Conservation (phyloP, 345 rosid genomes). For the Excoecaria cochinchinensis region DNA sequence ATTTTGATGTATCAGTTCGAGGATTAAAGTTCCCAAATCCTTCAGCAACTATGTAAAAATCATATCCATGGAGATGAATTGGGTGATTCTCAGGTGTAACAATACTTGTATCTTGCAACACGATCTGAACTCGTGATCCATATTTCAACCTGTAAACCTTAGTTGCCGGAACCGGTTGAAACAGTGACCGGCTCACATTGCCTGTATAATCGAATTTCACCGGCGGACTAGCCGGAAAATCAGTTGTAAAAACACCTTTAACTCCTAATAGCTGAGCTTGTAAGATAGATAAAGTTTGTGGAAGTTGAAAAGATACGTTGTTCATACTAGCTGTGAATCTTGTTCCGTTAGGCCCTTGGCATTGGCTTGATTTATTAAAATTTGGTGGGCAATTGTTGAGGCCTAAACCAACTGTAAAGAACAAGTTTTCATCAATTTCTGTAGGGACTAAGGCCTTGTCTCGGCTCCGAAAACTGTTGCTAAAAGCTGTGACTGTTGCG, state of each 20-base stretch:
- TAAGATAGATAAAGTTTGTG: conserved; percentile 29
- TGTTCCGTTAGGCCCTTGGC: conserved; percentile 35
- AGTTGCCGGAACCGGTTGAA: conserved; percentile 24
- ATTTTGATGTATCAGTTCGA: conserved; percentile 29
- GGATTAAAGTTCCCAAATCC: conserved; percentile 47
- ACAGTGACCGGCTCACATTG: conserved; percentile 22
- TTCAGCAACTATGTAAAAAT: conserved; percentile 43
- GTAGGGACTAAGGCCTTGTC: conserved; percentile 20
- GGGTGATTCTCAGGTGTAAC: conserved; percentile 43
- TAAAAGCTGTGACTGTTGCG: conserved; percentile 26
- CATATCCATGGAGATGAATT: conserved; percentile 48
- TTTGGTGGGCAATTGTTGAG: conserved; percentile 25
- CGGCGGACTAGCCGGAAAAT: conserved; percentile 42
- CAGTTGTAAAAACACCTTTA: conserved; percentile 34
- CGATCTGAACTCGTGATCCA: conserved; percentile 34
- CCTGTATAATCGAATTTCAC: conserved; percentile 37
- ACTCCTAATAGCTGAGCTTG: conserved; percentile 42
- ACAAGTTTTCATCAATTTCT: conserved; percentile 22
- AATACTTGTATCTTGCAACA: conserved; percentile 43
- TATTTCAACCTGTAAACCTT: conserved; percentile 30
- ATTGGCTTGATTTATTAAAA: conserved; percentile 23
- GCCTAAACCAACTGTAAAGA: conserved; percentile 29
- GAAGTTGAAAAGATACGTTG: conserved; percentile 43
- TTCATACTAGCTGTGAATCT: conserved; percentile 47
- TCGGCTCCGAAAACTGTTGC: conserved; percentile 20